Evolutionary conservation across 164 flowering plant genomes (phyloP).

Genomic region (Sedum album): DNA sequence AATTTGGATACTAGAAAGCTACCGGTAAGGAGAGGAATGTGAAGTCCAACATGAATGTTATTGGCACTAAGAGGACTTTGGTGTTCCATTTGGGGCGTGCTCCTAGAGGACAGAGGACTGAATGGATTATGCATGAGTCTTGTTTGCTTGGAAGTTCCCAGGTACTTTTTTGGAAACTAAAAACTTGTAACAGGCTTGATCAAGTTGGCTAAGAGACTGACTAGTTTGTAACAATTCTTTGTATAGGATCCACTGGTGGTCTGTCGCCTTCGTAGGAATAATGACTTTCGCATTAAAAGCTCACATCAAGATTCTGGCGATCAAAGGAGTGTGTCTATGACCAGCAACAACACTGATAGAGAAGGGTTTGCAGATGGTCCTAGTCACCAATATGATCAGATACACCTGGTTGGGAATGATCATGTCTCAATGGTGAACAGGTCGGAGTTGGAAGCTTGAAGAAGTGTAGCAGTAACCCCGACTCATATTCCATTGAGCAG

Average conservation of each 20-base stretch:
- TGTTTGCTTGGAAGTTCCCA: conserved; percentile 36
- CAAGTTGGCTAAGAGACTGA: too few relatives aligned
- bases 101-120: conserved; percentile 75
- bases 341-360: conserved; percentile 4
- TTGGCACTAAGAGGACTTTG: conserved; percentile 74
- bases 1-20: conserved; percentile 73
- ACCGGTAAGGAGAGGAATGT: conserved; percentile 75
- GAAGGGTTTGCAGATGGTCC: not conserved
- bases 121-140: conserved; percentile 88
- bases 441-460: conserved; percentile 25
- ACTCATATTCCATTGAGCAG: conserved; percentile 42
- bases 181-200: too few relatives aligned
- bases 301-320: conserved; percentile 15
- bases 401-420: too few relatives aligned
- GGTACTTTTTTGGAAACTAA: conserved; percentile 20
- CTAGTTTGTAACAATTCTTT: not conserved
- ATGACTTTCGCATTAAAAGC: conserved; percentile 23
- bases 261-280: conserved; percentile 63
- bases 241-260: conserved; percentile 57
- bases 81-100: conserved; percentile 81
- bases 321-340: conserved; percentile 13
- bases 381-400: not conserved
- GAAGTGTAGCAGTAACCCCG: conserved; percentile 32
- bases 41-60: conserved; percentile 37
- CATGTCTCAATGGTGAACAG: conserved; percentile 18